Percentiles rank a stretch among this genome's conserved stretches.
These are phyloP conservation scores for Mortierella polycephala DNA, from an alignment of 371 early-diverging fungal genomes.

Conservation along the genomic window DNA sequence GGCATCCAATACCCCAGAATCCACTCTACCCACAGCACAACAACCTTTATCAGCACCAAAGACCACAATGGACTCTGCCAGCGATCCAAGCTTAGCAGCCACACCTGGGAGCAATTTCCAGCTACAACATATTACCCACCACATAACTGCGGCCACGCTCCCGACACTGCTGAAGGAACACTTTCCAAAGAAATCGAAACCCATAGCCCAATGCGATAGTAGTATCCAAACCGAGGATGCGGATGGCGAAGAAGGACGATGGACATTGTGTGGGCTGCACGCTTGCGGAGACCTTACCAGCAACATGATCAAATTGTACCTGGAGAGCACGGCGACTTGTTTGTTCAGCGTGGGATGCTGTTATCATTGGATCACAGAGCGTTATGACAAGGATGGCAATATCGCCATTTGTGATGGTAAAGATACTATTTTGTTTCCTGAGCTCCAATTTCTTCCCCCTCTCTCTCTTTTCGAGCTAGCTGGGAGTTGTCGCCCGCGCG, in stretches of 20 bases:
- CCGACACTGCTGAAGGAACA: constrained; percentile 56
- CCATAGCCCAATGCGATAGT: neutral
- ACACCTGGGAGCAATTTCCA: constrained; percentile 47
- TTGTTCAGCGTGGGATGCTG: constrained; percentile 90
- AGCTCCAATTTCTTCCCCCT: neutral
- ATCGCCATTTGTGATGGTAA: constrained; percentile 70
- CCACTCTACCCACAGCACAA: neutral
- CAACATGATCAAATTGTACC: constrained; percentile 78
- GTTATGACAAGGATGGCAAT: constrained; percentile 55
- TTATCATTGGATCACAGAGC: constrained; percentile 71
- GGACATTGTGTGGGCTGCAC: constrained; percentile 88
- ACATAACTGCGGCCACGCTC: constrained; percentile 63
- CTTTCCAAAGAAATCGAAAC: constrained; percentile 39
- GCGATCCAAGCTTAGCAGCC: constrained; percentile 30
- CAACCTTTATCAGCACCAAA: neutral
- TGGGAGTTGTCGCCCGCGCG: no score
- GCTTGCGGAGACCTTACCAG: constrained; percentile 88
- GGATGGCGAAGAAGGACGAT: constrained; percentile 52
- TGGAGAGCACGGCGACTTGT: constrained; percentile 68
- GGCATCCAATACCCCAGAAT: neutral
- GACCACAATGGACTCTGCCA: constrained; percentile 8
- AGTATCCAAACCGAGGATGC: constrained; percentile 10
- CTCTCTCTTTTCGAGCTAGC: neutral
- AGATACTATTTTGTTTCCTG: constrained; percentile 34
- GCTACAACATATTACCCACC: constrained; percentile 64